phyloP scores from a whole-genome alignment of 257 asterid species.

The Scutellaria barbata region DNA sequence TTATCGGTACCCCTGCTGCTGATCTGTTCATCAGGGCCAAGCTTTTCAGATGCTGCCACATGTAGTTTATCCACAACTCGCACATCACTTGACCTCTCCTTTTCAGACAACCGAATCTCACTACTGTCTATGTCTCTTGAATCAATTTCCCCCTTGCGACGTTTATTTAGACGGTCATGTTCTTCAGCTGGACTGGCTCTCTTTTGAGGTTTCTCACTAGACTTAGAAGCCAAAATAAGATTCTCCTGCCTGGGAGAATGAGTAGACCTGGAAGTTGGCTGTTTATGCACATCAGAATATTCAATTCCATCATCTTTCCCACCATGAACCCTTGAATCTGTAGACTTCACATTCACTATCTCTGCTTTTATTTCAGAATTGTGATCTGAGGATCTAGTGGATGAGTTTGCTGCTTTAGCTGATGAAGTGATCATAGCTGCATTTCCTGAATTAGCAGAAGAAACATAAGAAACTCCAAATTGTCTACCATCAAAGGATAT shows the following conservation, averaged over 20 bases:
- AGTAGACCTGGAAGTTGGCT: conserved; percentile 57
- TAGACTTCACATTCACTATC: conserved; percentile 46
- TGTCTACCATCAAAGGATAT: conserved; percentile 41
- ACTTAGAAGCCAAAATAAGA: conserved; percentile 49
- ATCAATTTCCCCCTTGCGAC: conserved; percentile 84
- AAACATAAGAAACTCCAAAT: conserved; percentile 48
- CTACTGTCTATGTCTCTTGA: conserved; percentile 64
- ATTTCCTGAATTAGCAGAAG: conserved; percentile 62
- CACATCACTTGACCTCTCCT: conserved; percentile 68
- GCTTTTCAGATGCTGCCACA: conserved; percentile 53
- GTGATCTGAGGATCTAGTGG: conserved; percentile 57
- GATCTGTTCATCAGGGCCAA: conserved; percentile 66
- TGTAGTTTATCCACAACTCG: conserved; percentile 62
- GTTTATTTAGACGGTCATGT: conserved; percentile 79
- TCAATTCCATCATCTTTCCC: conserved; percentile 74
- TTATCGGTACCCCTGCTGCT: conserved; percentile 59
- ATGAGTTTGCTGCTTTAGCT: conserved; percentile 55
- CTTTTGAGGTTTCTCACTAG: conserved; percentile 75
- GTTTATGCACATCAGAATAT: conserved; percentile 58
- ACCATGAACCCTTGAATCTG: conserved; percentile 59
- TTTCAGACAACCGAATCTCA: conserved; percentile 70
- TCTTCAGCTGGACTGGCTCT: conserved; percentile 87
- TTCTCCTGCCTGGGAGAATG: conserved; percentile 84
- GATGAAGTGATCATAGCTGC: conserved; percentile 44
- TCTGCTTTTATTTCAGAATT: conserved; percentile 62